These are phyloP conservation scores for Kluyveromyces sp. DNA, from an alignment of 1,139 yeast species.

Conservation along the genomic window DNA sequence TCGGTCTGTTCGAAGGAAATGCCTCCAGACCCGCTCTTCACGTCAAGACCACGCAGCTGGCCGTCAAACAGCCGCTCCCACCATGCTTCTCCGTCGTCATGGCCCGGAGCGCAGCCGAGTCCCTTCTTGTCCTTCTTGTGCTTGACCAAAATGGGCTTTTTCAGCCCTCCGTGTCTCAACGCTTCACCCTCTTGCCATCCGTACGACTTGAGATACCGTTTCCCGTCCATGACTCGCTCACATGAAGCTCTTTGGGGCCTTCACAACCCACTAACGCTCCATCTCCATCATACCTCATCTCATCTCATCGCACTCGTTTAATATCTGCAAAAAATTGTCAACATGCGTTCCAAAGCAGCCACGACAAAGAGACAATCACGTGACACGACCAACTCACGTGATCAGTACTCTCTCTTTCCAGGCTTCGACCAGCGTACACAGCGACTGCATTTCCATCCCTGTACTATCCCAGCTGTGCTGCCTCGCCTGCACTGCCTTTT, in stretches of 20 bases:
- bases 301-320: background rate
- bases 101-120: slow-evolving; percentile 38
- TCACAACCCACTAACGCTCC: too few relatives aligned
- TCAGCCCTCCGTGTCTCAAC: slow-evolving; percentile 67
- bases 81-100: slow-evolving; percentile 73
- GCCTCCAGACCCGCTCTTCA: slow-evolving; percentile 35
- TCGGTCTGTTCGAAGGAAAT: slow-evolving; percentile 40
- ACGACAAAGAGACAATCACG: background rate
- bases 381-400: too few relatives aligned
- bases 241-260: background rate
- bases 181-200: slow-evolving; percentile 96
- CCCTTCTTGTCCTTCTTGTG: slow-evolving; percentile 91
- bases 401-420: too few relatives aligned
- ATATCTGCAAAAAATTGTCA: too few relatives aligned
- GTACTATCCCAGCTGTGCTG: too few relatives aligned
- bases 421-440: too few relatives aligned
- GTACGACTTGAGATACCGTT: slow-evolving; percentile 59
- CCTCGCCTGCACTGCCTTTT: too few relatives aligned
- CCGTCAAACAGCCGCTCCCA: slow-evolving; percentile 96
- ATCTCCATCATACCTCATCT: slow-evolving; percentile 1
- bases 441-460: too few relatives aligned
- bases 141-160: slow-evolving; percentile 78
- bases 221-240: slow-evolving; percentile 57
- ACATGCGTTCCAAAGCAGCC: too few relatives aligned
- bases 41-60: slow-evolving; percentile 73